Conservation (phyloP, 345 rosid species). For the Euclidium syriacum region DNA sequence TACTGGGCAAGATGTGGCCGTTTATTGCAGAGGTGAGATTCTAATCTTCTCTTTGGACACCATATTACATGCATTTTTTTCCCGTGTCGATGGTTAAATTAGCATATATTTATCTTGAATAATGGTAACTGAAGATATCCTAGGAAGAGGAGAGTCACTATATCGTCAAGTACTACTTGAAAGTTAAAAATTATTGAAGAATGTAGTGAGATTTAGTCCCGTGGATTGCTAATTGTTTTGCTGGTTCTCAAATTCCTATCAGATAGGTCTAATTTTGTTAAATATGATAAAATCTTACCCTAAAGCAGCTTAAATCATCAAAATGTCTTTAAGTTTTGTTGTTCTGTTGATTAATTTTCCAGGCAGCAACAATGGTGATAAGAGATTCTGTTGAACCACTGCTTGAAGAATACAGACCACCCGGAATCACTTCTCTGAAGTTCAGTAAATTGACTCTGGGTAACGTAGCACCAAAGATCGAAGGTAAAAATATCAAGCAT, state of each 20-base stretch:
- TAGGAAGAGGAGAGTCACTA: conserved; percentile 6
- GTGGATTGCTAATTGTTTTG: neutral
- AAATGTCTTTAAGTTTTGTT: conserved; percentile 11
- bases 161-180: neutral
- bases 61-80: neutral
- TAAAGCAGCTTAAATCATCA: neutral
- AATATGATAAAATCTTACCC: neutral
- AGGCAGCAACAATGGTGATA: conserved; percentile 91
- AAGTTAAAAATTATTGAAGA: neutral
- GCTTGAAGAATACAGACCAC: conserved; percentile 90
- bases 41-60: neutral
- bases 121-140: conserved; percentile 3
- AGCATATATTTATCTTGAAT: neutral
- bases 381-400: conserved; percentile 97
- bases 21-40: conserved; percentile 84
- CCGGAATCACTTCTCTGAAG: conserved; percentile 90
- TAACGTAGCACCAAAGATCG: conserved; percentile 95
- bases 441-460: conserved; percentile 88
- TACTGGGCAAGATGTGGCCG: conserved; percentile 93
- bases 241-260: conserved; percentile 3
- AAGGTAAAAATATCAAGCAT: conserved; percentile 47
- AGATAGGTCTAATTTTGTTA: neutral
- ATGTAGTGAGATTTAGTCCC: conserved; percentile 7
- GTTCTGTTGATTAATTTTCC: conserved; percentile 28
- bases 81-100: neutral